Conservation (phyloP, 257 asterid species). For the Nicotiana tabacum region DNA sequence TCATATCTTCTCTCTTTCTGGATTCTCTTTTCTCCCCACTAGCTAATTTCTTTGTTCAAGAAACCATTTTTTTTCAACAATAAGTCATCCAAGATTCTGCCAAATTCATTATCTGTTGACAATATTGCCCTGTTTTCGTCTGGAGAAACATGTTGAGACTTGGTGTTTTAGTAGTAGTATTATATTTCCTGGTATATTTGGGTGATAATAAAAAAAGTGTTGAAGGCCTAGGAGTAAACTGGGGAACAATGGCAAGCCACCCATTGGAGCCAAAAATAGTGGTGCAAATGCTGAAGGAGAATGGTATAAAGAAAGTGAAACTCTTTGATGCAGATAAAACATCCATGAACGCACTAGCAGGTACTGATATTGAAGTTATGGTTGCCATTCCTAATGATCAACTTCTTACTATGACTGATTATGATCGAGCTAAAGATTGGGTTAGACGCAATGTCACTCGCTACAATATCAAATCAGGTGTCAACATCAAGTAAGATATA, state of each 20-base stretch:
- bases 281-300: slow-evolving; percentile 11
- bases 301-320: slow-evolving; percentile 13
- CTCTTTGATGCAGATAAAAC: slow-evolving; percentile 13
- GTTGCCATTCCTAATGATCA: slow-evolving; percentile 18
- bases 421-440: slow-evolving; percentile 15
- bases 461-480: slow-evolving; percentile 12
- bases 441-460: slow-evolving; percentile 14
- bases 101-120: not conserved
- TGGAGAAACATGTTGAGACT: not conserved
- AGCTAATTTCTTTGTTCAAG: not conserved
- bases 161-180: not conserved
- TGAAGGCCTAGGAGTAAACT: slow-evolving; percentile 16
- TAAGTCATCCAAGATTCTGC: slow-evolving; percentile 3
- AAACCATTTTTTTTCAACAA: not conserved
- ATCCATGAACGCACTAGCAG: slow-evolving; percentile 9
- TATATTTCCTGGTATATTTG: not conserved
- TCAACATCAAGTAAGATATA: slow-evolving; percentile 8
- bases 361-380: slow-evolving; percentile 15
- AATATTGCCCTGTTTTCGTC: not conserved
- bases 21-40: too few species aligned
- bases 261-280: slow-evolving; percentile 9
- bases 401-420: slow-evolving; percentile 12
- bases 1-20: not conserved
- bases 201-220: not conserved
- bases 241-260: slow-evolving; percentile 18